Conservation (phyloP, 306 rosid genomes). For the Fragaria iinumae region DNA sequence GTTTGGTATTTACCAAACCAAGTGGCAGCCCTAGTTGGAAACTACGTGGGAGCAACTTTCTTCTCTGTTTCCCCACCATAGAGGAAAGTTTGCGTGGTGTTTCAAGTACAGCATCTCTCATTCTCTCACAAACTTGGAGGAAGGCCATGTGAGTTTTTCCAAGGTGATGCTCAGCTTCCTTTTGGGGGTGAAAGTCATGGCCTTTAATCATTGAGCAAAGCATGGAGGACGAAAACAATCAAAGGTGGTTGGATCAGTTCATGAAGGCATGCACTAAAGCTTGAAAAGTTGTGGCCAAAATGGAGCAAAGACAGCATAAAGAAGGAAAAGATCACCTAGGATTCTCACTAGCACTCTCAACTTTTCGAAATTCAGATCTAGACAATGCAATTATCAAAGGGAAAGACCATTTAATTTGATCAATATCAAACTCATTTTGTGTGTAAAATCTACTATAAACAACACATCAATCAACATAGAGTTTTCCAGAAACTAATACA, state of each 20-base stretch:
- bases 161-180: neutral
- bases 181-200: constrained; percentile 1
- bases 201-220: constrained; percentile 8
- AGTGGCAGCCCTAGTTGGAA: too few species aligned
- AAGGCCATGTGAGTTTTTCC: neutral
- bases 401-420: neutral
- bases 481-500: constrained; percentile 2
- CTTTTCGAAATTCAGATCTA: constrained; percentile 3
- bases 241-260: neutral
- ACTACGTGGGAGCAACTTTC: neutral
- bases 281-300: constrained; percentile 18
- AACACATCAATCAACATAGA: neutral
- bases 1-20: too few species aligned
- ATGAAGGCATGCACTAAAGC: constrained; percentile 5
- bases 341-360: constrained; percentile 31
- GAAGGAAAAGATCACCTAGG: constrained; percentile 34
- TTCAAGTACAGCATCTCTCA: neutral
- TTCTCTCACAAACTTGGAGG: constrained; percentile 5
- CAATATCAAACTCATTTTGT: neutral
- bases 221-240: neutral
- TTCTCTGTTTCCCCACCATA: neutral
- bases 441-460: neutral
- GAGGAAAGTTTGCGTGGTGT: neutral
- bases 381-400: neutral
- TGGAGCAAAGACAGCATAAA: neutral